Evolutionary conservation across 2,329 filamentous ascomycete species (phyloP), one percentile per base, ranked within the genome.

Genomic region (Chaetomium sp.): DNA sequence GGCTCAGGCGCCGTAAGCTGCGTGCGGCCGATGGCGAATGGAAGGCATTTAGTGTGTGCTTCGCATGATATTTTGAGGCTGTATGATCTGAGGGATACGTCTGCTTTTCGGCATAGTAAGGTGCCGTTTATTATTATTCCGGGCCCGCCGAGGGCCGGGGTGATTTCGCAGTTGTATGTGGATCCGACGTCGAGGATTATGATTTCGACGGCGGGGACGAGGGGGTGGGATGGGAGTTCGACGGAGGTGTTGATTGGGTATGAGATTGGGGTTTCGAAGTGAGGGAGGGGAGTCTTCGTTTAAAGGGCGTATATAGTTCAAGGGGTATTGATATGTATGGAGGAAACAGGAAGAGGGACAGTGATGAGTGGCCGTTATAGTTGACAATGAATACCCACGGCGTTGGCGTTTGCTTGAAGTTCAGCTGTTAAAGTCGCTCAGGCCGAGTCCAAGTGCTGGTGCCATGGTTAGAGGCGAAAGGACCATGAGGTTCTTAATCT

Each of bases 61-160:
- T 95, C 89, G 0, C 87, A 95, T 67, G 92, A 97, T 67, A 97
- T 97, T 63, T 79, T 99, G 11, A 84, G 94, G 3, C 79, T 99
- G 0, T 99, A 97, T 69, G 94, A 99, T 67, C 76, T 97, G 14
- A 83, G 84, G 46, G 82, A 88, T 51, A 79, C 82, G 36, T 77
- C 80, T 32, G 73, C 78, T 1, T 76, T 79, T 41, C 89, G 86
- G 65, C 87, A 90, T 67, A 88, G 89, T 0, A 85, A 87, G 0
- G 90, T 95, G 0, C 94, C 94, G 0, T 99, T 97, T 70, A 79
- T 96, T n/a, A 96, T 99, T 62, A 86, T 99, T 32, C 94, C 94
- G 0, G 94, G 94, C 0, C 94, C 83, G 0, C 83, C 83, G 0
- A 70, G 90, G 12, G 91, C 91, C 0, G 92, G 92, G 45, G 89